Evolutionary conservation across 2,329 filamentous ascomycete genomes (phyloP), one percentile per base, ranked within the genome.

Genomic region (Alternaria brassicae): DNA sequence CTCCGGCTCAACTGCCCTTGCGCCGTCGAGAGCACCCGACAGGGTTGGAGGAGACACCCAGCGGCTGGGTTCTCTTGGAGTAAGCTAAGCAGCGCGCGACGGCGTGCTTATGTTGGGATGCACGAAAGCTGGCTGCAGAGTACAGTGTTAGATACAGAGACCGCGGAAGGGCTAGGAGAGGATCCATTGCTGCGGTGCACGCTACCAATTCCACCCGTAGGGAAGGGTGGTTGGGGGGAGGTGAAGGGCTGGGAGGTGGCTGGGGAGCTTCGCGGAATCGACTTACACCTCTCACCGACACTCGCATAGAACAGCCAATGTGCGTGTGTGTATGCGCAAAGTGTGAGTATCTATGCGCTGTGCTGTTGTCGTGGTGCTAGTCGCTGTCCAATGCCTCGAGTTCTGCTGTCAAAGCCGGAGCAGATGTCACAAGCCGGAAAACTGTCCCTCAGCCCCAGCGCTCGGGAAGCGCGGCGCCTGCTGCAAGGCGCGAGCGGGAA

Each of bases 121-220:
- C 61, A 54, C 61, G 54, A 52, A 34, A 53, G 41, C 59, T 69
- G 66, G 69, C 69, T 70, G 66, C 61, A 60, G 34, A 50, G 53
- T 56, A 58, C 42, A 55, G 61, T 48, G 63, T 65, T 62, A 68
- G 66, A 67, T 63, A 70, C 63, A 65, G 60, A 62, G 61, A 55
- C 53, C 60, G 59, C 60, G 58, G 68, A 63, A 60, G 60, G 58
- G 53, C 59, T 67, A 58, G 62, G 60, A 56, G 66, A 61, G 66
- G 64, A 67, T 61, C 67, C 68, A 69, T 70, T 61, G 59, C 66
- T 63, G 69, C 51, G 39, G 63, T 62, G 50, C 39, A 47, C 51
- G 55, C 53, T 45, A 39, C 60, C 57, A 55, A 49, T 42, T 59
- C 54, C 56, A 45, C 50, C 45, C 42, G 56, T 44, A 47, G 52